Evolutionary conservation across 2,329 filamentous ascomycete genomes (phyloP).

Genomic region (Boeremia lycopersici): DNA sequence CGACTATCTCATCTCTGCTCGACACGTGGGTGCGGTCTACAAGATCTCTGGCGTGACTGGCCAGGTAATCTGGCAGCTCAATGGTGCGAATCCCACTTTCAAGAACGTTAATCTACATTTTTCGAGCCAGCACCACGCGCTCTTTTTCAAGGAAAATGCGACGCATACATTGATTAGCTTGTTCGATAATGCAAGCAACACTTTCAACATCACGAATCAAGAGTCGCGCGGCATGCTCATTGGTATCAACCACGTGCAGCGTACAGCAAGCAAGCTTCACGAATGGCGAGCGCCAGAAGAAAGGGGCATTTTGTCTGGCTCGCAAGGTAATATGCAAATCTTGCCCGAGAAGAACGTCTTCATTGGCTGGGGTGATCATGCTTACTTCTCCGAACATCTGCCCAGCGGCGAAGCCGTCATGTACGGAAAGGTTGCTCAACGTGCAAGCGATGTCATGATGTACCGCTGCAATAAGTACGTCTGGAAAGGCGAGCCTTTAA

Average conservation of each 20-base stretch:
- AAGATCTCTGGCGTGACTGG: constrained; percentile 32
- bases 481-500: constrained; percentile 32
- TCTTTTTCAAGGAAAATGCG: constrained; percentile 41
- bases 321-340: constrained; percentile 52
- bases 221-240: constrained; percentile 41
- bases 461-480: constrained; percentile 48
- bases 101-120: constrained; percentile 30
- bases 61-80: constrained; percentile 42
- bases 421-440: constrained; percentile 25
- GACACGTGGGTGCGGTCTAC: constrained; percentile 32
- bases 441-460: constrained; percentile 36
- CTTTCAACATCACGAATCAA: constrained; percentile 20
- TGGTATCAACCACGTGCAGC: constrained; percentile 53
- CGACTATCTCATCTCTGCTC: constrained; percentile 37
- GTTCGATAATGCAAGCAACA: constrained; percentile 46
- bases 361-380: constrained; percentile 57
- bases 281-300: constrained; percentile 29
- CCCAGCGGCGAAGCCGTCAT: constrained; percentile 47
- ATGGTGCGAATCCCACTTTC: constrained; percentile 35
- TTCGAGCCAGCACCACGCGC: constrained; percentile 57
- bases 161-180: constrained; percentile 36
- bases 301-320: constrained; percentile 28
- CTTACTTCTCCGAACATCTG: constrained; percentile 57
- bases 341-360: constrained; percentile 54
- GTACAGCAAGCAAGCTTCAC: constrained; percentile 26